Evolutionary conservation across 345 rosid species (phyloP), one percentile per base, ranked within the genome.

Genomic region (Nephelium lappaceum): DNA sequence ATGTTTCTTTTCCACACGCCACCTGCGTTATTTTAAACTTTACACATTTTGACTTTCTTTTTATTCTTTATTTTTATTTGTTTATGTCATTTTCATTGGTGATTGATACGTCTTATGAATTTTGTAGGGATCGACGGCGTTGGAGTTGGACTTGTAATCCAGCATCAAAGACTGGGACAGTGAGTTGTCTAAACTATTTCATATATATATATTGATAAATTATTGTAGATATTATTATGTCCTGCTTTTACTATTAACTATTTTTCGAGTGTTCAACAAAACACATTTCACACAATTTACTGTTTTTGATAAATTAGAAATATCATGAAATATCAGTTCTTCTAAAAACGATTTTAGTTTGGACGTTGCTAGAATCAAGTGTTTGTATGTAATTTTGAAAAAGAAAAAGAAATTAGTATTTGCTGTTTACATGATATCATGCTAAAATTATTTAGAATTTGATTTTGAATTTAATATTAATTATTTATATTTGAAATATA

Each of bases 101-200:
- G 5, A 41, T 19, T 19, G 19, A 27, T 63, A 11, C 11, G 25
- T n/a, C 1, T 57, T 41, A 6, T 63, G 57, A 82, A 45, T 70
- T 71, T 68, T 73, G 77, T 78, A 93, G 98, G 98, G 53, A 86
- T 91, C 11, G 96, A 93, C 74, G 96, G 98, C n/a, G 88, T 88
- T 60, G 98, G 96, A 71, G 87, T 90, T 53, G 95, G 96, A 10
- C 95, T 93, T 64, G 75, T 79, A 73, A 84, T 71, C 78, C 96
- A 93, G 58, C 91, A 92, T 79, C 72, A 79, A 73, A 82, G 77
- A 72, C 88, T 93, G 0, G 93, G 91, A 39, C 87, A 83, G 97
- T 93, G 79, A 72, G 94, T 77, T 36, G 43, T 57, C 27, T 11
- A 42, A 31, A 6, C 41, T 51, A 78, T 70, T 60, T 23, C 25